A percentile compares a stretch with the other conserved stretches of the same genome.
Evolutionary conservation across 176 grass and related monocot genomes (phyloP).

Genomic region (Eragrostis nindensis): DNA sequence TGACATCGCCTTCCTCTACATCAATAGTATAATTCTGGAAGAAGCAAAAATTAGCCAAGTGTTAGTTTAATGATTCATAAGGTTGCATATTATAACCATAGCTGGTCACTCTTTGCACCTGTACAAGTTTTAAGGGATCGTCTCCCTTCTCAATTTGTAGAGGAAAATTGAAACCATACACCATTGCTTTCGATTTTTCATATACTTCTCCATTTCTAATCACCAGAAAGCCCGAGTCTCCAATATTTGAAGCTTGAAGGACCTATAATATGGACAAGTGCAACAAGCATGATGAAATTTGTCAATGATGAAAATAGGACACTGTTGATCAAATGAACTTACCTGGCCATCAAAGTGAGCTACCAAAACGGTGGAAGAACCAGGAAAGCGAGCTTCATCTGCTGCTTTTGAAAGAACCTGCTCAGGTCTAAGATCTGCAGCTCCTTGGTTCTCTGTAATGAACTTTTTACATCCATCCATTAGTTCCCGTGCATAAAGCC

Average conservation of each 20-base stretch:
- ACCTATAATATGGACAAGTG: slow-evolving; percentile 42
- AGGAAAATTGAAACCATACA: slow-evolving; percentile 98
- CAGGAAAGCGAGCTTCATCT: slow-evolving; percentile 69
- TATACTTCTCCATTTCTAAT: slow-evolving; percentile 80
- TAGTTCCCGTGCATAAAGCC: slow-evolving; percentile 80
- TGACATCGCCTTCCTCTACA: slow-evolving; percentile 73
- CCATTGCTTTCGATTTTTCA: slow-evolving; percentile 77
- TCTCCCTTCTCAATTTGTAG: slow-evolving; percentile 89
- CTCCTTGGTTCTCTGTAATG: slow-evolving; percentile 47
- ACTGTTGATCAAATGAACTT: slow-evolving; percentile 21
- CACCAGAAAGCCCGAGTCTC: slow-evolving; percentile 91
- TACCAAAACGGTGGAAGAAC: slow-evolving; percentile 92
- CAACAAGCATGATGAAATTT: neutral
- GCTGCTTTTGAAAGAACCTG: slow-evolving; percentile 73
- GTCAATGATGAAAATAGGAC: neutral
- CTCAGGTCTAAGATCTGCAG: slow-evolving; percentile 49
- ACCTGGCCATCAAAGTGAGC: slow-evolving; percentile 95
- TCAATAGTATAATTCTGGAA: slow-evolving; percentile 75
- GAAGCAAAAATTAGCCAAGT: neutral
- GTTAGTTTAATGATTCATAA: slow-evolving; percentile 4
- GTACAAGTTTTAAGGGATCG: slow-evolving; percentile 71
- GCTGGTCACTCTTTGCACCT: slow-evolving; percentile 47
- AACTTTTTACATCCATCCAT: slow-evolving; percentile 78
- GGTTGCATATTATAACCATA: neutral
- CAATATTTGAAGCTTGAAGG: slow-evolving; percentile 89